These are phyloP conservation scores for Parasarocladium wereldwijsianum DNA, from an alignment of 2,329 filamentous ascomycete genomes.

Conservation along the genomic window DNA sequence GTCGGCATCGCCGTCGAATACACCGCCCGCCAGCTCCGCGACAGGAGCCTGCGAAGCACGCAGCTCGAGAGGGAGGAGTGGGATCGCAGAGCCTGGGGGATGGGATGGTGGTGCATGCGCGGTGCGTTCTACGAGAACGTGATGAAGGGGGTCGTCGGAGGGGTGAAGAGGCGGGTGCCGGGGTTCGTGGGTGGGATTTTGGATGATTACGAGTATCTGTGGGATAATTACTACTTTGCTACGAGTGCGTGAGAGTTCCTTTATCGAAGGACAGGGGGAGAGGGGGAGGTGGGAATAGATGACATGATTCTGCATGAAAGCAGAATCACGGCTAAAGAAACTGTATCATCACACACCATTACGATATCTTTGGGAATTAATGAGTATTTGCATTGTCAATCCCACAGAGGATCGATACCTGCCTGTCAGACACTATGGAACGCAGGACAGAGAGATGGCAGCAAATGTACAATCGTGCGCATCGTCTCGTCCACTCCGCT, in stretches of 20 bases:
- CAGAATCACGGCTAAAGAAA: too few species aligned
- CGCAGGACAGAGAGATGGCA: too few species aligned
- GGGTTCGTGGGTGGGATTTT: constrained; percentile 72
- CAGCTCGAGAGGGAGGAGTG: constrained; percentile 82
- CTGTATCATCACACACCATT: too few species aligned
- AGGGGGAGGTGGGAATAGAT: not conserved
- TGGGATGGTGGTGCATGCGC: constrained; percentile 93
- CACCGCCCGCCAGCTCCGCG: constrained; percentile 67
- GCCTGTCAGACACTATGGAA: too few species aligned
- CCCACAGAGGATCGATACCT: too few species aligned
- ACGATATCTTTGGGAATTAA: too few species aligned
- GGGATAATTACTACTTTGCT: constrained; percentile 95
- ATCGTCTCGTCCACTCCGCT: too few species aligned
- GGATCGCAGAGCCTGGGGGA: constrained; percentile 72
- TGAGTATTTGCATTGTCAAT: too few species aligned
- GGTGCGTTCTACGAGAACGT: constrained; percentile 95
- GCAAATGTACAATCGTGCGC: too few species aligned
- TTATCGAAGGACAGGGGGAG: not conserved
- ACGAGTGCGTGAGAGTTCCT: constrained; percentile 28
- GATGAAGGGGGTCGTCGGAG: constrained; percentile 59
- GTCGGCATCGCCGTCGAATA: constrained; percentile 76
- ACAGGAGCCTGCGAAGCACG: constrained; percentile 67
- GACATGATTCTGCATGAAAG: not conserved
- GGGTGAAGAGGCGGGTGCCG: constrained; percentile 62
- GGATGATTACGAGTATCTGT: constrained; percentile 94